Evolutionary conservation across 1,139 yeast genomes (phyloP), one percentile per base, ranked within the genome.

Genomic region (Sporopachydermia cereana): DNA sequence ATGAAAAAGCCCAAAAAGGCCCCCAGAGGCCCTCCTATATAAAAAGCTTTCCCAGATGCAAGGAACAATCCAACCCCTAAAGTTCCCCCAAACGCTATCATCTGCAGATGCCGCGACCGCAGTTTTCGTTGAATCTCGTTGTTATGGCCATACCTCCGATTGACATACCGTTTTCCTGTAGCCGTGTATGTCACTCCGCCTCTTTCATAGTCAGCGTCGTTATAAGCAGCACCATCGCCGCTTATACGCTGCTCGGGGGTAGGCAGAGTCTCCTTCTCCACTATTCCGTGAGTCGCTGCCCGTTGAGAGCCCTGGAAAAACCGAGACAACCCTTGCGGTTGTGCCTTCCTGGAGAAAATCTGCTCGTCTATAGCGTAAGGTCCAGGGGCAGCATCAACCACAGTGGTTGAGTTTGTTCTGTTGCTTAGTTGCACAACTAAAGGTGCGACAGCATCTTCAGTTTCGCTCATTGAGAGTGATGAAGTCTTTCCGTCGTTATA

Each of bases 11-110:
- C 94, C 2, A 86, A 56, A 7, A 84, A 59, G 2, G 88, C 75
- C 0, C 95, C 95, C 47, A 85, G 65, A 0, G 95, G 95, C 2
- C 96, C 96, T 2, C 89, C 82, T 18, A 79, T 77, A 24, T 81
- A 72, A 45, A 86, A 70, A 1, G 88, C 84, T 53, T 81, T 80
- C 1, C 95, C 94, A n/a, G 84, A 72, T 44, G 83, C 80, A 41
- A 84, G 64, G 51, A 84, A 72, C 17, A 84, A 61, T 0, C 95
- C 94, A n/a, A 84, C 89, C 1, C 95, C 95, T 3, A 84, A 63
- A 0, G 91, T 82, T 1, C 91, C 93, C 2, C 93, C 91, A 41
- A 86, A 68, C 0, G 94, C 84, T 43, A 85, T 79, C 79, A 84
- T 80, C 57, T 83, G 88, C 21, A 84, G 64, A 58, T 85, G 94